Conservation (phyloP, 371 early-diverging fungal genomes). For the Paramicrosporidium saccamoebae region DNA sequence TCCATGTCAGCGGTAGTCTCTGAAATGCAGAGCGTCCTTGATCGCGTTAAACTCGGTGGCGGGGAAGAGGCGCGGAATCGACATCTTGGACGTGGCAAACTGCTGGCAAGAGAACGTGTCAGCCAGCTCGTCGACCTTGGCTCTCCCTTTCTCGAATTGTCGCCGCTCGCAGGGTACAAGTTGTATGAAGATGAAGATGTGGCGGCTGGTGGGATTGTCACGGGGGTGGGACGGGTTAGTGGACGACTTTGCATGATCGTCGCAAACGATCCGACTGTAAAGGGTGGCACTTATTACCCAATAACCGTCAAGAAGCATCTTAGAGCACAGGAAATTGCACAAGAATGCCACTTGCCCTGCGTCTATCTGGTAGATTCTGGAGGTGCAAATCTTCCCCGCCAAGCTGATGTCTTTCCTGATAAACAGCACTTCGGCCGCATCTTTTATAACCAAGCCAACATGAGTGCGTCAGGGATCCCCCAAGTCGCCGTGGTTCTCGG, state of each 20-base stretch:
- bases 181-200: constrained; percentile 55
- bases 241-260: constrained; percentile 85
- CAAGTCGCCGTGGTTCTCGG: constrained; percentile 91
- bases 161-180: constrained; percentile 64
- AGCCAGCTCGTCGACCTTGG: constrained; percentile 7
- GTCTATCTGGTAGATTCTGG: constrained; percentile 88
- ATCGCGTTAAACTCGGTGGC: constrained; percentile 22
- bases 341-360: constrained; percentile 73
- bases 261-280: constrained; percentile 72
- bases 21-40: constrained; percentile 1
- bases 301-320: constrained; percentile 88
- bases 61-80: constrained; percentile 54
- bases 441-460: constrained; percentile 76
- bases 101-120: constrained; percentile 64
- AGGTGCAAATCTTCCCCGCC: constrained; percentile 81
- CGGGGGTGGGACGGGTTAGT: constrained; percentile 78
- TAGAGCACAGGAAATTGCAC: constrained; percentile 86
- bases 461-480: constrained; percentile 62
- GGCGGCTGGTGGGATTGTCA: constrained; percentile 73
- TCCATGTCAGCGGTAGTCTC: no score
- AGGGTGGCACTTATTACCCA: constrained; percentile 92
- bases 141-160: constrained; percentile 76
- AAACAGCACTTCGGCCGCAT: constrained; percentile 90
- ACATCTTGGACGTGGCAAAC: constrained; percentile 55
- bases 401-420: constrained; percentile 87